Evolutionary conservation across 2,329 filamentous ascomycete genomes (phyloP).

Genomic region (Dichotomopilus funicola): DNA sequence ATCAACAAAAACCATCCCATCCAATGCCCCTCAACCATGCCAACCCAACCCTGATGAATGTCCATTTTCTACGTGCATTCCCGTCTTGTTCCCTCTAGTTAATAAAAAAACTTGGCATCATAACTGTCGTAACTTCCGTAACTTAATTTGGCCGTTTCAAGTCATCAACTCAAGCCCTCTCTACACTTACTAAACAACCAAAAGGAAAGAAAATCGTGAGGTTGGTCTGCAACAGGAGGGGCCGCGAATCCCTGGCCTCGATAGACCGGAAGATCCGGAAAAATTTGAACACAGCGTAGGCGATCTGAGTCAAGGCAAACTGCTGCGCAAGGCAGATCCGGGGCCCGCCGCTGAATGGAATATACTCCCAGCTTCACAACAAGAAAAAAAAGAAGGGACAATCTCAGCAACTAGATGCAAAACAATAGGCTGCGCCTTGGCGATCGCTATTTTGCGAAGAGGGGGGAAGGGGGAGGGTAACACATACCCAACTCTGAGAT

Average conservation of each 20-base stretch:
- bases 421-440: neutral
- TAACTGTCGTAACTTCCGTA: too few species aligned
- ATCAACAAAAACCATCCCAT: too few species aligned
- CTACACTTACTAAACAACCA: slow-evolving; percentile 23
- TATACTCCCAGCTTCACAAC: slow-evolving; percentile 33
- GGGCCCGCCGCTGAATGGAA: slow-evolving; percentile 40
- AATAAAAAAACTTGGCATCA: too few species aligned
- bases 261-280: slow-evolving; percentile 30
- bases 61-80: too few species aligned
- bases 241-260: slow-evolving; percentile 21
- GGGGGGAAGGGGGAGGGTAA: neutral
- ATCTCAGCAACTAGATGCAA: neutral
- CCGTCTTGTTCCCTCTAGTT: too few species aligned
- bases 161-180: neutral
- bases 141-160: neutral
- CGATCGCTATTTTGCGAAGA: neutral
- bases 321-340: slow-evolving; percentile 42
- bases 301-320: slow-evolving; percentile 37
- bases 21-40: too few species aligned
- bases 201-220: slow-evolving; percentile 19
- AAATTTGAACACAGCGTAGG: slow-evolving; percentile 32
- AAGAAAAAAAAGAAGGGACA: neutral
- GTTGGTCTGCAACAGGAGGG: slow-evolving; percentile 12
- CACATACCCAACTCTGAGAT: slow-evolving; percentile 24
- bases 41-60: too few species aligned